Percentiles rank a stretch among this genome's conserved stretches.
Evolutionary conservation across 768 basidiomycete genomes (phyloP).

Genomic region (Antrodiella citrinella): DNA sequence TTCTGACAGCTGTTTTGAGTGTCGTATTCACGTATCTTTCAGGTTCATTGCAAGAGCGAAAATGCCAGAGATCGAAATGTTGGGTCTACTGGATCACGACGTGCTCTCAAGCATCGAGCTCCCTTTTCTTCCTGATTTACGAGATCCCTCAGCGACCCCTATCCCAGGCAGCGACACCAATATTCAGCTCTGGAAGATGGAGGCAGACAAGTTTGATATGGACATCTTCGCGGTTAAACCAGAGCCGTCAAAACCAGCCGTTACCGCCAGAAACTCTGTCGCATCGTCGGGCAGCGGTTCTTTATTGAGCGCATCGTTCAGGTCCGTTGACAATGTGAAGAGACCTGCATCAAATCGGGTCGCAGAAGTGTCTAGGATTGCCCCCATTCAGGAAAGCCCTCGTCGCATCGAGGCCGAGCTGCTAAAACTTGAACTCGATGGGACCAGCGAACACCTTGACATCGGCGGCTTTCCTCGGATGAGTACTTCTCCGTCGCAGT

Average conservation of each 20-base stretch:
- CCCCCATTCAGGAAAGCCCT: slow-evolving; percentile 38
- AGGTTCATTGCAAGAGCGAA: slow-evolving; percentile 93
- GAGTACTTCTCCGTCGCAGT: slow-evolving; percentile 59
- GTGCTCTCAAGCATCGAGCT: slow-evolving; percentile 85
- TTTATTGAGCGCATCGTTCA: slow-evolving; percentile 25
- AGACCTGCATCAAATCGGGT: slow-evolving; percentile 28
- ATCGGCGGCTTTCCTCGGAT: slow-evolving; percentile 12
- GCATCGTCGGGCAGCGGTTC: slow-evolving; percentile 33
- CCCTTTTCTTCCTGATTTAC: slow-evolving; percentile 54
- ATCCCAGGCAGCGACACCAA: slow-evolving; percentile 16
- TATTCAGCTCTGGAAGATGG: slow-evolving; percentile 25
- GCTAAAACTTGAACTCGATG: slow-evolving; percentile 29
- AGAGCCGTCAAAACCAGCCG: slow-evolving; percentile 26
- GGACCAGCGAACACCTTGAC: neutral
- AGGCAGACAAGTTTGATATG: slow-evolving; percentile 69
- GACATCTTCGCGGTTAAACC: slow-evolving; percentile 53
- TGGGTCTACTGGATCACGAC: slow-evolving; percentile 86
- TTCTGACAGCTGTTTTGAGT: slow-evolving; percentile 1
- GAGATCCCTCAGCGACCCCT: slow-evolving; percentile 18
- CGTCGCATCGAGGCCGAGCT: slow-evolving; percentile 28
- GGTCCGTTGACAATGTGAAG: slow-evolving; percentile 10
- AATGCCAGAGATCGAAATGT: slow-evolving; percentile 96
- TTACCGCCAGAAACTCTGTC: slow-evolving; percentile 29
- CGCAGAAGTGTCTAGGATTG: slow-evolving; percentile 41
- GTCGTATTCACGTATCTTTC: no score